Evolutionary conservation across 2,329 filamentous ascomycete genomes (phyloP).

Genomic region (Colletotrichum nymphaeae): DNA sequence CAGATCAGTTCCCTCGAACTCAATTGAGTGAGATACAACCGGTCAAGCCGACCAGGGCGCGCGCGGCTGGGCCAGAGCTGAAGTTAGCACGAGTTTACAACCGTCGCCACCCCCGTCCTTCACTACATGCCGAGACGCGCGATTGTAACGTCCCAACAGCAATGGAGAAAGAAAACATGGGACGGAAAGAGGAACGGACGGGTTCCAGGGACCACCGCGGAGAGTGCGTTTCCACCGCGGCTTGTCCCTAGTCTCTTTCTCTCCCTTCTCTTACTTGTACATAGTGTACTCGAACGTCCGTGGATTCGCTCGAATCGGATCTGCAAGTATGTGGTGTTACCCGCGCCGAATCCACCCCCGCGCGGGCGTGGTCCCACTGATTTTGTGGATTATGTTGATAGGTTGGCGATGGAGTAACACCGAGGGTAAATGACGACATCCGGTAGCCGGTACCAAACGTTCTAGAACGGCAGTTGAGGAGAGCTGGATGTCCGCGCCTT

Average conservation of each 20-base stretch:
- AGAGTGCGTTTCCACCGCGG: conserved; percentile 1
- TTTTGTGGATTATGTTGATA: not conserved
- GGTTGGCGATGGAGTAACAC: conserved; percentile 24
- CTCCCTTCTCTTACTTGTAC: not conserved
- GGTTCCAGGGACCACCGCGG: not conserved
- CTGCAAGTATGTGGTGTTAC: not conserved
- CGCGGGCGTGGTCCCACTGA: conserved; percentile 12
- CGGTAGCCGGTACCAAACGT: not conserved
- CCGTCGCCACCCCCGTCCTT: not conserved
- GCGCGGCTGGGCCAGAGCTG: not conserved
- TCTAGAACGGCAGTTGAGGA: not conserved
- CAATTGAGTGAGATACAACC: not conserved
- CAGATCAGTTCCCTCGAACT: not conserved
- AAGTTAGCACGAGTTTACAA: not conserved
- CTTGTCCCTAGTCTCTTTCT: conserved; percentile 6
- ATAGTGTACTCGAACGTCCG: not conserved
- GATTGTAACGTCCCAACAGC: conserved; percentile 16
- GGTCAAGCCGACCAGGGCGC: too few relatives aligned
- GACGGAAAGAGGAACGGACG: not conserved
- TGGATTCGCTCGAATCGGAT: not conserved
- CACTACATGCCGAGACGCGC: not conserved
- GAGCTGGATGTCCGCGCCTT: not conserved
- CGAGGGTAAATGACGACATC: conserved; percentile 33
- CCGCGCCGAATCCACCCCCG: conserved; percentile 8
- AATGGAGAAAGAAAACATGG: not conserved